Conservation (phyloP, 352 stramenopile genomes). For the Globisporangium takayamanum region DNA sequence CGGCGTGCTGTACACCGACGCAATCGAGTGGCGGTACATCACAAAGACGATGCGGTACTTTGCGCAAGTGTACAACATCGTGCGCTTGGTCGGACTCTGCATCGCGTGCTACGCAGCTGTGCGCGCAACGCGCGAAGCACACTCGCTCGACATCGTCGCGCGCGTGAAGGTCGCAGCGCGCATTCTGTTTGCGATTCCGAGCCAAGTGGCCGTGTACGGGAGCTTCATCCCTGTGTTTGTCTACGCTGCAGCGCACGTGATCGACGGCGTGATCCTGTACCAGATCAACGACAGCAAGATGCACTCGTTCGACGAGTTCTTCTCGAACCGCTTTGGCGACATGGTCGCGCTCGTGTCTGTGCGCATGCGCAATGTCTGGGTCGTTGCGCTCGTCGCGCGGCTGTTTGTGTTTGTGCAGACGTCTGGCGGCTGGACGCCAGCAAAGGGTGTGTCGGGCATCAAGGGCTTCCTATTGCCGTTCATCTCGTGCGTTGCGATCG, state of each 20-base stretch:
- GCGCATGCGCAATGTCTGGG: slow-evolving; percentile 46
- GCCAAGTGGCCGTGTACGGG: slow-evolving; percentile 43
- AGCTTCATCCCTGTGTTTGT: slow-evolving; percentile 42
- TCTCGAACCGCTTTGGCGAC: slow-evolving; percentile 26
- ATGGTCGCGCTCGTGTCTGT: slow-evolving; percentile 34
- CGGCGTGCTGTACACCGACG: slow-evolving; percentile 43
- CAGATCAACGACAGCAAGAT: slow-evolving; percentile 38
- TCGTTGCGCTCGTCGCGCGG: slow-evolving; percentile 35
- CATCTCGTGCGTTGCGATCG: slow-evolving; percentile 20
- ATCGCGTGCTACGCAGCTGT: slow-evolving; percentile 26
- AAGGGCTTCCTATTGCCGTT: slow-evolving; percentile 33
- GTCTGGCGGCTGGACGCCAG: slow-evolving; percentile 42
- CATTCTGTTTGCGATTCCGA: slow-evolving; percentile 42
- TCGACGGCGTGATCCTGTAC: slow-evolving; percentile 46
- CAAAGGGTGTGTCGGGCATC: slow-evolving; percentile 32
- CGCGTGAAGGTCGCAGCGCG: slow-evolving; percentile 15
- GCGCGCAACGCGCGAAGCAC: slow-evolving; percentile 7
- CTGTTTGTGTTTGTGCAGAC: slow-evolving; percentile 42
- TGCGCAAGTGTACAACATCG: slow-evolving; percentile 36
- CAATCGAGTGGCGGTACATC: slow-evolving; percentile 44
- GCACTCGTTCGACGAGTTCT: slow-evolving; percentile 20
- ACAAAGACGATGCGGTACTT: slow-evolving; percentile 37
- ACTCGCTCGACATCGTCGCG: slow-evolving; percentile 2
- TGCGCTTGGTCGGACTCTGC: slow-evolving; percentile 28
- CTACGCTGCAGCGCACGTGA: slow-evolving; percentile 41